Evolutionary conservation across 2,329 filamentous ascomycete species (phyloP).

Genomic region (Aspergillus nomiae): DNA sequence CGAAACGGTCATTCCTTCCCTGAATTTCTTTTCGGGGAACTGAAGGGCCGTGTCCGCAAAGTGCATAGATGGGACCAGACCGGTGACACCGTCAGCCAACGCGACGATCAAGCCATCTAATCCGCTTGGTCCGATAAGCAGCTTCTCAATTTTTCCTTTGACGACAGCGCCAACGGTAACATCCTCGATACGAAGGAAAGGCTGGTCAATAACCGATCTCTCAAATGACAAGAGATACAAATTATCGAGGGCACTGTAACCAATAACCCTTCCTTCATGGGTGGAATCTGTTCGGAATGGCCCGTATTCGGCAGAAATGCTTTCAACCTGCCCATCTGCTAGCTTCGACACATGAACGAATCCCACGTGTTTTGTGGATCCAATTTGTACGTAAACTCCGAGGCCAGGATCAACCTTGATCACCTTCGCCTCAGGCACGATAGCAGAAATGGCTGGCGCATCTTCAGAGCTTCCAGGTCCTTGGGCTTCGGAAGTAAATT

Average conservation of each 20-base stretch:
- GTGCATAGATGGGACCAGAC: conserved; percentile 86
- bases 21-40: conserved; percentile 95
- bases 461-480: conserved; percentile 48
- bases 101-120: conserved; percentile 80
- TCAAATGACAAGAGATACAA: conserved; percentile 84
- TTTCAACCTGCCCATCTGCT: conserved; percentile 86
- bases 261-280: conserved; percentile 79
- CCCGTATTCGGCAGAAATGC: conserved; percentile 73
- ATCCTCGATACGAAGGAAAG: conserved; percentile 90
- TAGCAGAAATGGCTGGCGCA: conserved; percentile 60
- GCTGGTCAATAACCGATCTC: conserved; percentile 77
- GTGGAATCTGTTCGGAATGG: conserved; percentile 75
- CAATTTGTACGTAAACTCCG: conserved; percentile 78
- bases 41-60: conserved; percentile 84
- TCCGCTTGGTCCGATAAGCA: conserved; percentile 76
- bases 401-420: conserved; percentile 76
- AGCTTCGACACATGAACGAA: conserved; percentile 95
- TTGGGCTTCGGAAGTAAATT: conserved; percentile 51
- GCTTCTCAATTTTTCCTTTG: conserved; percentile 79
- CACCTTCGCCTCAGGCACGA: conserved; percentile 76
- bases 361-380: conserved; percentile 66
- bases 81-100: conserved; percentile 81
- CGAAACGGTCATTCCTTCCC: conserved; percentile 80
- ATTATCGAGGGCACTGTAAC: conserved; percentile 85
- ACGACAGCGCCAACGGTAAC: conserved; percentile 79